Conservation (phyloP, 768 basidiomycete genomes). For the Mycena floridula region DNA sequence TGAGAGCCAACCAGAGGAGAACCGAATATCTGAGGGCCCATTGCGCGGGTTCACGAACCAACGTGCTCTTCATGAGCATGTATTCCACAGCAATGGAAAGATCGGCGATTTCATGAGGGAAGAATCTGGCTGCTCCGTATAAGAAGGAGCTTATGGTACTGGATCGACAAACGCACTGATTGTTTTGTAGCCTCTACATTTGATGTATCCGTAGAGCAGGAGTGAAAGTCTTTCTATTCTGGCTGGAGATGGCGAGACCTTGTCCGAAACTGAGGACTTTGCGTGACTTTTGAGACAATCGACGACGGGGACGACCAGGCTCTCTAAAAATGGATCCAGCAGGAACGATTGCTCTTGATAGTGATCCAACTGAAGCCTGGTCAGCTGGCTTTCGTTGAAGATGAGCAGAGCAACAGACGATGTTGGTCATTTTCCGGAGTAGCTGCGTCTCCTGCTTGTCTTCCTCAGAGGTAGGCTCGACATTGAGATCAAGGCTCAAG, state of each 20-base stretch:
- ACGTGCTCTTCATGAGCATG: conserved; percentile 41
- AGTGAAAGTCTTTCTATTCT: conserved; percentile 49
- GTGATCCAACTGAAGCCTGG: conserved; percentile 56
- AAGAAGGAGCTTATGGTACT: conserved; percentile 10
- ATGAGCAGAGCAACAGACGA: conserved; percentile 35
- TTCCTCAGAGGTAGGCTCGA: conserved; percentile 36
- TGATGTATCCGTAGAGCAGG: conserved; percentile 77
- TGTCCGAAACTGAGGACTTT: conserved; percentile 28
- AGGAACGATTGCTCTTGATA: conserved; percentile 94
- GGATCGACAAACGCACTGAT: conserved; percentile 56
- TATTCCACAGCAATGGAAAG: conserved; percentile 69
- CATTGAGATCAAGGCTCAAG: conserved; percentile 39
- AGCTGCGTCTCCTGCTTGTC: conserved; percentile 33
- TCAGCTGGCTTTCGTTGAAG: conserved; percentile 1
- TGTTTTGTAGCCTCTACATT: conserved; percentile 85
- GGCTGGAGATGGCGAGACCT: conserved; percentile 19
- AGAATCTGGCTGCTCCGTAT: conserved; percentile 67
- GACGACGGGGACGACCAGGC: conserved; percentile 71
- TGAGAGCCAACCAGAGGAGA: conserved; percentile 90
- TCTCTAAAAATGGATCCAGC: conserved; percentile 83
- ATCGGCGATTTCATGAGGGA: conserved; percentile 88
- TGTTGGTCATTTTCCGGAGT: conserved; percentile 37
- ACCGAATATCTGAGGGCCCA: conserved; percentile 85
- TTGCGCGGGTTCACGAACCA: conserved; percentile 33
- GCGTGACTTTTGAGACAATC: conserved; percentile 53